Percentiles rank a stretch among this genome's conserved stretches.
phyloP scores from a whole-genome alignment of 192 early-diverging fungal genomes.

The Linnemannia zychae region DNA sequence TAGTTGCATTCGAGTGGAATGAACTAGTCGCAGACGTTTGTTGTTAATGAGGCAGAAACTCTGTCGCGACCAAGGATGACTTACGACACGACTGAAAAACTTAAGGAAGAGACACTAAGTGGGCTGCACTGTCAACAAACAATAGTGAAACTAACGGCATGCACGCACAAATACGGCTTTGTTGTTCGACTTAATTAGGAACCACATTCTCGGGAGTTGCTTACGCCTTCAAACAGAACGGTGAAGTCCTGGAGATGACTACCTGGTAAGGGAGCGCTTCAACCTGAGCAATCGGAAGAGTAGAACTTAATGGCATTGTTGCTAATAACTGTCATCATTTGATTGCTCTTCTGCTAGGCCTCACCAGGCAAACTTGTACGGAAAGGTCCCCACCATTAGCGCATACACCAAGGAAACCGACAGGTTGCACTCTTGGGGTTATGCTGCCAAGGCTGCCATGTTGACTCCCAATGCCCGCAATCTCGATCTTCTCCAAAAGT shows the following conservation, averaged over 20 bases:
- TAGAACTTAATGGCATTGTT: background rate
- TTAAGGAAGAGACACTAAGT: too few relatives aligned
- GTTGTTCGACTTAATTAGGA: slow-evolving; percentile 9
- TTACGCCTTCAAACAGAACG: slow-evolving; percentile 61
- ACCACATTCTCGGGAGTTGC: slow-evolving; percentile 62
- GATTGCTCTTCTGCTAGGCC: slow-evolving; percentile 20
- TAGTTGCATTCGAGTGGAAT: background rate
- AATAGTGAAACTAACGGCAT: background rate
- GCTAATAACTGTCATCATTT: background rate
- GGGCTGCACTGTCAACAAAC: too few relatives aligned
- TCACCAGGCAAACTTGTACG: slow-evolving; percentile 57
- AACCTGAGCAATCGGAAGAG: background rate
- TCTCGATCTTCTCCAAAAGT: slow-evolving; percentile 56
- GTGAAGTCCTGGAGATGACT: slow-evolving; percentile 61
- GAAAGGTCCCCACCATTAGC: slow-evolving; percentile 59
- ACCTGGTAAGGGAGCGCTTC: slow-evolving; percentile 59
- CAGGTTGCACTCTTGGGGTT: slow-evolving; percentile 61
- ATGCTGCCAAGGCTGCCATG: slow-evolving; percentile 54
- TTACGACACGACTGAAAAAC: background rate
- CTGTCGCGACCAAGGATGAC: background rate
- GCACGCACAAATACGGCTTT: background rate
- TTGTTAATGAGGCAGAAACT: background rate
- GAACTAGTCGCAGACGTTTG: background rate
- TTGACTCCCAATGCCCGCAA: slow-evolving; percentile 50
- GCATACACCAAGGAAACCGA: slow-evolving; percentile 55